Conservation (phyloP, 2,329 filamentous ascomycete species). For the Diaporthe longicolla region DNA sequence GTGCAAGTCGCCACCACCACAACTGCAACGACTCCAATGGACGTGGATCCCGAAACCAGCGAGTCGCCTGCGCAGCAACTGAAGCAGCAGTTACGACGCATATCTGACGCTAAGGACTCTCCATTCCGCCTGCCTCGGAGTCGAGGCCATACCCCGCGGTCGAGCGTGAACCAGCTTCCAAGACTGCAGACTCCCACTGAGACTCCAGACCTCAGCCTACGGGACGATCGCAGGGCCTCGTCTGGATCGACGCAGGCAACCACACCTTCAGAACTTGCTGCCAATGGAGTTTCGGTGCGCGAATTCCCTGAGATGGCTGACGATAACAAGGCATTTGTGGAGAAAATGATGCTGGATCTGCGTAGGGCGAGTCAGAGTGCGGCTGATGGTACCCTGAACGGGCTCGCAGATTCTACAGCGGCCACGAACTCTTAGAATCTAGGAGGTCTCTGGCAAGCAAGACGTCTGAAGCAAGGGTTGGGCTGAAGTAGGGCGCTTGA, state of each 20-base stretch:
- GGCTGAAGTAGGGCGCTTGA: not conserved
- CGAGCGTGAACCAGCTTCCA: constrained; percentile 38
- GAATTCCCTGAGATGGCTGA: constrained; percentile 56
- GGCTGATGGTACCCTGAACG: not conserved
- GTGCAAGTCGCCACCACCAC: constrained; percentile 35
- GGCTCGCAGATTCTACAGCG: constrained; percentile 6
- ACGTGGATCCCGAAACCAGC: constrained; percentile 36
- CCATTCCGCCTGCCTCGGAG: constrained; percentile 33
- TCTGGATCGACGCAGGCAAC: constrained; percentile 41
- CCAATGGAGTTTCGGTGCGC: constrained; percentile 40
- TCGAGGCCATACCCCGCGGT: constrained; percentile 39
- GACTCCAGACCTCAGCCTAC: constrained; percentile 16
- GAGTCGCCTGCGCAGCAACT: constrained; percentile 42
- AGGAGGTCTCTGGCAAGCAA: not conserved
- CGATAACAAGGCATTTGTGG: constrained; percentile 64
- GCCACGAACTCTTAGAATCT: not conserved
- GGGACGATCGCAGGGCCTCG: constrained; percentile 41
- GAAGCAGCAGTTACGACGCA: constrained; percentile 42
- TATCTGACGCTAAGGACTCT: constrained; percentile 40
- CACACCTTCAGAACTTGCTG: constrained; percentile 40
- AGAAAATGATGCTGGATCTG: constrained; percentile 67
- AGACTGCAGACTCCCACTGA: constrained; percentile 38
- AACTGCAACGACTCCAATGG: constrained; percentile 33
- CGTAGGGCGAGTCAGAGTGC: constrained; percentile 54
- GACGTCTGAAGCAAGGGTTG: not conserved